Conservation (phyloP, 306 rosid species). For the Lablab purpureus region DNA sequence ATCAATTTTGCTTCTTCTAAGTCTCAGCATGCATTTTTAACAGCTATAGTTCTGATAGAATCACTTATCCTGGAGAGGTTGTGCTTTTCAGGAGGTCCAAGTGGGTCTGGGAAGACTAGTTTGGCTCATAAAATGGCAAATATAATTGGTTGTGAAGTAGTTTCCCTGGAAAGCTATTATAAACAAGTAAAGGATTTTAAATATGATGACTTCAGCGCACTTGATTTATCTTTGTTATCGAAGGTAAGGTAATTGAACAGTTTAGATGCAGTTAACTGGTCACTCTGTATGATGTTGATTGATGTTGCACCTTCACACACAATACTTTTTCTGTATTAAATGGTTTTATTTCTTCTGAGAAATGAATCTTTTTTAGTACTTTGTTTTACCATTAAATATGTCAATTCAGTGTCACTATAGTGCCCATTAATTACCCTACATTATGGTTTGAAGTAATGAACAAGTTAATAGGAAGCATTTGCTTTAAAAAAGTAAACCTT, state of each 20-base stretch:
- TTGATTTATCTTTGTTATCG: conserved; percentile 87
- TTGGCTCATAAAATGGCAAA: conserved; percentile 99
- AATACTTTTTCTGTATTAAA: conserved; percentile 10
- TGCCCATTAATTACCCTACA: background rate
- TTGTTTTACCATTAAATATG: background rate
- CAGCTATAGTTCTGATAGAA: conserved; percentile 30
- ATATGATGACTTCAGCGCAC: conserved; percentile 86
- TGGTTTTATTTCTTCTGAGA: conserved; percentile 30
- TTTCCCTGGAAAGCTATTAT: conserved; percentile 94
- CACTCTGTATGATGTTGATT: conserved; percentile 8
- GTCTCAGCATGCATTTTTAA: background rate
- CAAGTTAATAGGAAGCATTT: background rate
- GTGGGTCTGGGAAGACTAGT: conserved; percentile 99
- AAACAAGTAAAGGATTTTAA: conserved; percentile 91
- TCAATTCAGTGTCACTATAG: background rate
- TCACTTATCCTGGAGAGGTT: conserved; percentile 42
- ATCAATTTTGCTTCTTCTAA: conserved; percentile 32
- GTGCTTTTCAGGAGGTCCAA: conserved; percentile 92
- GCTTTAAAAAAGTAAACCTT: conserved; percentile 7
- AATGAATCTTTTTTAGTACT: background rate
- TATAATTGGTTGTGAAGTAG: conserved; percentile 95
- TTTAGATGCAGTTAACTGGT: conserved; percentile 38
- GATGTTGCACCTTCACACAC: conserved; percentile 37
- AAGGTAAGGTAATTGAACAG: conserved; percentile 61
- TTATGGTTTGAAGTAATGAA: conserved; percentile 12